Conservation (phyloP, 2,329 filamentous ascomycete genomes). For the Aureobasidium mangrovei region DNA sequence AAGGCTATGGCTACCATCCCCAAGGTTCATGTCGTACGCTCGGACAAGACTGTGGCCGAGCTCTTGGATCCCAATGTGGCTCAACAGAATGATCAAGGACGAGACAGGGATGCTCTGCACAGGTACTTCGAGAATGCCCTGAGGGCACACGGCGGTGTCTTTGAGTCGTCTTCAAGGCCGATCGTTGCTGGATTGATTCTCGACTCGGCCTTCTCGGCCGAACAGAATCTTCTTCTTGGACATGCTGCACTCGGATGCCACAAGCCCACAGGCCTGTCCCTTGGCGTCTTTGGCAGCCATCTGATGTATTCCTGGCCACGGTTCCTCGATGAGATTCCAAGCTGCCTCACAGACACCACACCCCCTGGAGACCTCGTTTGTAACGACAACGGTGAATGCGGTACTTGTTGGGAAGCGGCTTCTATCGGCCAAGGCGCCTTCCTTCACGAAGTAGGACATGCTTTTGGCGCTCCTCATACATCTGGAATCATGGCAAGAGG, state of each 20-base stretch:
- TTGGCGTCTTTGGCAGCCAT: slow-evolving; percentile 18
- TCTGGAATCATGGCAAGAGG: slow-evolving; percentile 31
- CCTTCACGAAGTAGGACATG: slow-evolving; percentile 31
- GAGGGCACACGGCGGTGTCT: slow-evolving; percentile 21
- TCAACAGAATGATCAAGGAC: slow-evolving; percentile 20
- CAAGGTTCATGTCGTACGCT: slow-evolving; percentile 24
- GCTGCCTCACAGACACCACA: slow-evolving; percentile 28
- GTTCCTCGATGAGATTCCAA: slow-evolving; percentile 19
- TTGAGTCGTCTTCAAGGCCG: slow-evolving; percentile 20
- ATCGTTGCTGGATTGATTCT: slow-evolving; percentile 27
- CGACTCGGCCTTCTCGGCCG: slow-evolving; percentile 23
- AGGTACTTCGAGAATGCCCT: slow-evolving; percentile 23
- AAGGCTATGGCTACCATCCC: slow-evolving; percentile 21
- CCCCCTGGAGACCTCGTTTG: slow-evolving; percentile 23
- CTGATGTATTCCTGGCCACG: slow-evolving; percentile 18
- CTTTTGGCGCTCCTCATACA: slow-evolving; percentile 28
- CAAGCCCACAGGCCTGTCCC: slow-evolving; percentile 21
- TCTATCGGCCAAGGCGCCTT: slow-evolving; percentile 33
- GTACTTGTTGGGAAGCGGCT: slow-evolving; percentile 39
- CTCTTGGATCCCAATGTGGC: slow-evolving; percentile 20
- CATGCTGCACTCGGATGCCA: slow-evolving; percentile 24
- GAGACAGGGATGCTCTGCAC: slow-evolving; percentile 17
- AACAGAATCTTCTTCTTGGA: slow-evolving; percentile 21
- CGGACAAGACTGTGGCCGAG: slow-evolving; percentile 22
- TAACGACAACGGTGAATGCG: slow-evolving; percentile 33